phyloP scores from a whole-genome alignment of 345 rosid species.

The Eucalyptus victrix region DNA sequence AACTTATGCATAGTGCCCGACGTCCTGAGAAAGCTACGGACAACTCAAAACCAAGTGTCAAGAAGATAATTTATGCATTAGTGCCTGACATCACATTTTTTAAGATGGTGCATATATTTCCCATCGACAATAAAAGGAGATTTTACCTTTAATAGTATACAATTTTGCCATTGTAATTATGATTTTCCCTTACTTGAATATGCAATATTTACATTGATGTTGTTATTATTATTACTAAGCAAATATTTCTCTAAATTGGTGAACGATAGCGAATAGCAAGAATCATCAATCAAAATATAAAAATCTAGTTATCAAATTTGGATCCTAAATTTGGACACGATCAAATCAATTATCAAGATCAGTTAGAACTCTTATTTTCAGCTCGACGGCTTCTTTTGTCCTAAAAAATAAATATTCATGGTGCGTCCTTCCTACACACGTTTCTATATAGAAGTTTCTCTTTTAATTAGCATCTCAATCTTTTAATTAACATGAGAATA shows the following conservation, averaged over 20 bases:
- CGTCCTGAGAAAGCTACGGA: neutral
- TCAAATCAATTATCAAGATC: neutral
- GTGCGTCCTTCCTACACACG: accelerated
- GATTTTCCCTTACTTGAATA: neutral
- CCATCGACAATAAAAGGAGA: neutral
- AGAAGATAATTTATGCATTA: neutral
- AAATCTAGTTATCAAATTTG: neutral
- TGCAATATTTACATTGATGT: neutral
- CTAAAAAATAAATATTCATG: too few species aligned
- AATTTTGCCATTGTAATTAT: neutral
- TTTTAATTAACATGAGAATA: neutral
- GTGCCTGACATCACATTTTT: neutral
- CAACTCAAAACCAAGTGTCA: neutral
- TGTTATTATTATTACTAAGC: accelerated
- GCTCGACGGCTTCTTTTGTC: accelerated
- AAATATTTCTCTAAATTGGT: neutral
- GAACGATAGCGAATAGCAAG: neutral
- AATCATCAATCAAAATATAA: neutral
- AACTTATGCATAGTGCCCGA: neutral
- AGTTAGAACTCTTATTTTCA: neutral
- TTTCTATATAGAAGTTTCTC: neutral
- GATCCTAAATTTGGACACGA: neutral
- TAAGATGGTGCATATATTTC: neutral
- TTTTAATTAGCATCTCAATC: neutral
- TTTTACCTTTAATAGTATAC: neutral